These are phyloP conservation scores for Rhodomyrtus tomentosa DNA, from an alignment of 345 rosid species.

Conservation along the genomic window DNA sequence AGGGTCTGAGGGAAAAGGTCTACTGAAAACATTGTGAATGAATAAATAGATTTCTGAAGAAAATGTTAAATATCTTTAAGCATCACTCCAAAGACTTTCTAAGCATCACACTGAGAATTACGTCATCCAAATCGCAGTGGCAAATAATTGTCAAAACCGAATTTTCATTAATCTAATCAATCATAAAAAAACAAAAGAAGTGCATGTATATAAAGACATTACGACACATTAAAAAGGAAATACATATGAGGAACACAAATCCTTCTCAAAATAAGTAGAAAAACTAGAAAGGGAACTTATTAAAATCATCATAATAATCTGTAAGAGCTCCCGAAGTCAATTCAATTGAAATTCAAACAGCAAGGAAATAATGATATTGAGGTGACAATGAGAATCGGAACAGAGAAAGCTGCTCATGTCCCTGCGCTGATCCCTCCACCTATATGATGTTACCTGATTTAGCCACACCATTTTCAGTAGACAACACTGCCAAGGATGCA, in stretches of 20 bases:
- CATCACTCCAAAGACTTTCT: background rate
- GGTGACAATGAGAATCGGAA: background rate
- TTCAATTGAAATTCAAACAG: background rate
- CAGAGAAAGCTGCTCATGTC: constrained; percentile 21
- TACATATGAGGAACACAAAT: background rate
- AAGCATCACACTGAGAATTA: background rate
- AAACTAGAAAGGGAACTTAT: background rate
- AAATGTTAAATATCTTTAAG: background rate
- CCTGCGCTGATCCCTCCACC: constrained; percentile 16
- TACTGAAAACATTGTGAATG: background rate
- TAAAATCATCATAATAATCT: background rate
- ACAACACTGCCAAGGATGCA: constrained; percentile 73
- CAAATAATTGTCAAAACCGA: background rate
- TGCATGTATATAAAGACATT: background rate
- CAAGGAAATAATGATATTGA: background rate
- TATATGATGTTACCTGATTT: constrained; percentile 8
- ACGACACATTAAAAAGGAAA: background rate
- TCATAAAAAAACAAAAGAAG: background rate
- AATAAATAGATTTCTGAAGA: background rate
- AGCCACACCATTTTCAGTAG: constrained; percentile 30
- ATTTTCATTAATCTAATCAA: background rate
- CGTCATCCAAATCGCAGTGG: background rate
- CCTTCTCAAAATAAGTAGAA: background rate
- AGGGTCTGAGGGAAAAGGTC: background rate
- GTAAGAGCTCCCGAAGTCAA: background rate